phyloP scores from a whole-genome alignment of 2,329 filamentous ascomycete species.

The Venturia asperata region DNA sequence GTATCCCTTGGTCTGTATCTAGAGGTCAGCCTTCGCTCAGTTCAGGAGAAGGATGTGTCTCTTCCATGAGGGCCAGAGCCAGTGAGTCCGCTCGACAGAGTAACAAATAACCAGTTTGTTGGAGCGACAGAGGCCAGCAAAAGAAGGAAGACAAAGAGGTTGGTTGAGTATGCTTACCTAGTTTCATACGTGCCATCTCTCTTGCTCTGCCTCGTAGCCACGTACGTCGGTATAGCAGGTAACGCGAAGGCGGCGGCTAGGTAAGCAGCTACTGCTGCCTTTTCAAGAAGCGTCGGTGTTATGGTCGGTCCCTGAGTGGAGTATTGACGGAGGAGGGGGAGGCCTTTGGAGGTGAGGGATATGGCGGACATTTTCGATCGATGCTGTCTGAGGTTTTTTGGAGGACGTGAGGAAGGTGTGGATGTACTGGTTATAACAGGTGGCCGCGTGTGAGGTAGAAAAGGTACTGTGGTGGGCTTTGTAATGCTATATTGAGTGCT shows the following conservation, averaged over 20 bases:
- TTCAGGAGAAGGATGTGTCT: too few species aligned
- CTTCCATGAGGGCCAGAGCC: too few species aligned
- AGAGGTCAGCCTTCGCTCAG: neutral
- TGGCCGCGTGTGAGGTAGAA: neutral
- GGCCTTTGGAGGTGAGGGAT: neutral
- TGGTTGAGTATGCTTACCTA: constrained; percentile 26
- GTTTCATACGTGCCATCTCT: constrained; percentile 33
- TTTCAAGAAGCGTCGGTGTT: constrained; percentile 8
- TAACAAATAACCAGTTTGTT: too few species aligned
- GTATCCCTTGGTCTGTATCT: neutral
- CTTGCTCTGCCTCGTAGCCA: constrained; percentile 32
- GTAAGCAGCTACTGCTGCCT: constrained; percentile 31
- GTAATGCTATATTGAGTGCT: neutral
- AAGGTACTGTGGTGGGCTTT: neutral
- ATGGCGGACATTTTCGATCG: neutral
- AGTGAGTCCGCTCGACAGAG: too few species aligned
- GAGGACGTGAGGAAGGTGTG: neutral
- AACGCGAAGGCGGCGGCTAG: constrained; percentile 34
- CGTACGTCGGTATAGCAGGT: constrained; percentile 34
- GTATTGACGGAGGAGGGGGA: neutral
- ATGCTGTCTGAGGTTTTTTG: neutral
- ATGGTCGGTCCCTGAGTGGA: neutral
- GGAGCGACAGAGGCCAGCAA: neutral
- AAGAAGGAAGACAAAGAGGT: neutral
- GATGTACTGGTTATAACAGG: neutral